Evolutionary conservation across 2,329 filamentous ascomycete species (phyloP), one percentile per base, ranked within the genome.

Genomic region (Elsinoe necatrix): DNA sequence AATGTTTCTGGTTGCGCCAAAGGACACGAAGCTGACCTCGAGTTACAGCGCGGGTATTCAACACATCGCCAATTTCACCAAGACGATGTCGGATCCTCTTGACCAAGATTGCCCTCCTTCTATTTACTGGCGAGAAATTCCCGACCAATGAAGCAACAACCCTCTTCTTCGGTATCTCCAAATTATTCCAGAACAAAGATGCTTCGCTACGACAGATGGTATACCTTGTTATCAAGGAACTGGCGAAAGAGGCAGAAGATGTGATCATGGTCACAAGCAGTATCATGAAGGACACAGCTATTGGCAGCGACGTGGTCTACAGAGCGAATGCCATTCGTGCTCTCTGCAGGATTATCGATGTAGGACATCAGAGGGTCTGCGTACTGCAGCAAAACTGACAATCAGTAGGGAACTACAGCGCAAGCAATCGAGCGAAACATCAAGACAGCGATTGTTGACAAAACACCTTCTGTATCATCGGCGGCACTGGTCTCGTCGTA

Each of bases 231-330:
- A 89, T 97, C 77, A 98, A 97, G 82, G 93, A 98, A 80, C 80
- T 98, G 67, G 89, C 92, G 64, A 84, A 85, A 72, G 95, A 90
- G 21, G 93, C 93, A 58, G 90, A 97, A 77, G 93, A 98, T 79
- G 95, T 96, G 62, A 98, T 98, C 71, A 97, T 98, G 93, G 93
- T 96, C 61, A 98, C 93, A 16, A 95, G 89, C 74, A 96, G 92
- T 65, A 96, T 98, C 66, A 98, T 97, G 93, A 98, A 98, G 79
- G 93, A 98, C 72, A 96, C 92, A 9, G 90, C 91, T 54, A 90
- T 95, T 61, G 89, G 91, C 67, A 96, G 89, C 68, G 93, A 97
- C 69, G 86, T 91, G 55, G 84, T 96, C 57, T 96, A 91, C 77
- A 82, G 93, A 67, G 89, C 93, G 54, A 98, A 98, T 76, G 92